Base-by-base conservation (phyloP, 2,329 filamentous ascomycete genomes). In the Ophiocordyceps sinensis region DNA sequence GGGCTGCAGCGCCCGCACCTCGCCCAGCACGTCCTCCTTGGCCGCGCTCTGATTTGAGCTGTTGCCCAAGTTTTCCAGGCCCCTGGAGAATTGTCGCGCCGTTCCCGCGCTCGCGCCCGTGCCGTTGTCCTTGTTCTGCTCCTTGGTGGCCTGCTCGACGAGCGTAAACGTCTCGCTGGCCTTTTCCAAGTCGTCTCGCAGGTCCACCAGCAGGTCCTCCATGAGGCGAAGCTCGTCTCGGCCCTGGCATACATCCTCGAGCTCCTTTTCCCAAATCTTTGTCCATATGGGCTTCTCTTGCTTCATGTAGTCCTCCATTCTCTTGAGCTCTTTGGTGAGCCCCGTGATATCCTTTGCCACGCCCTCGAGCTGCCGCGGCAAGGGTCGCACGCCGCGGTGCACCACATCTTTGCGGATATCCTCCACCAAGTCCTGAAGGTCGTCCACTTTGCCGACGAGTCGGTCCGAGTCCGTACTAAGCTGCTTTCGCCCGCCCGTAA, bases 181-280 rank as follows among this genome's bases (percentile, higher is more conserved):
- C 65, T 96, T 95, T 58, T 96, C 88, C 37, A 98, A 69, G 64
- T 98, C 91, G 55, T 95, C 88, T 54, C 91, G 79, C 47, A 98
- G 65, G 65, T 98, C 91, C 36, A 88, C 78, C 48, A 89, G 82
- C 47, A 98, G 75, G 52, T 96, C 91, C 65, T 98, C 91, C 68
- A 94, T 89, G 70, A 96, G 83, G 39, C 87, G 91, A 51, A 98
- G 75, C 61, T 95, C 80, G 56, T 96, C 89, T 49, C 88, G 79
- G 55, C 95, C 91, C 58, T 94, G 87, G 64, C 91, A 96, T 3
- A 98, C 89, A 40, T 89, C 81, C 60, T 96, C 86, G 37, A 98
- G 70, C 60, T 96, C 88, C 63, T 93, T 88, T 73, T 96, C 89
- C 91, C 91, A 98, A 48, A 96, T 94, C 75, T 95, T 95, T 41